Evolutionary conservation across 2,329 filamentous ascomycete species (phyloP).

Genomic region (Nigrograna mackinnonii): DNA sequence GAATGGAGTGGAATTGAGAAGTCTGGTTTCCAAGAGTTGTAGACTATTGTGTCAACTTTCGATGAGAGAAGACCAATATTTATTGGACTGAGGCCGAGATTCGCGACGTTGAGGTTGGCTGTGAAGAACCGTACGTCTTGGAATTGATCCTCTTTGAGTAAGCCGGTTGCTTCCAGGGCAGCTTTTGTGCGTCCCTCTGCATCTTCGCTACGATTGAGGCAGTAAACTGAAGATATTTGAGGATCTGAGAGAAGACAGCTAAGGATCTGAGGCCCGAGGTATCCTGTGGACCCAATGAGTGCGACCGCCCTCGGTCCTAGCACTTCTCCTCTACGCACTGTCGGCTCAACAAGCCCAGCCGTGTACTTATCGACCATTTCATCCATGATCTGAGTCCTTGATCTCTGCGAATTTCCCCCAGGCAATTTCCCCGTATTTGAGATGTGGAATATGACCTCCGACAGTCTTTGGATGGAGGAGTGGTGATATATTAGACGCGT

Average conservation of each 20-base stretch:
- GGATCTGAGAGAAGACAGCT: conserved; percentile 7
- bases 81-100: conserved; percentile 41
- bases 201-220: conserved; percentile 16
- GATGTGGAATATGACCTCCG: conserved; percentile 8
- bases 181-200: conserved; percentile 7
- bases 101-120: conserved; percentile 1
- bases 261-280: conserved; percentile 14
- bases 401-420: neutral
- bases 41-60: conserved; percentile 49
- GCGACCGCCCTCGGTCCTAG: conserved; percentile 1
- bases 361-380: conserved; percentile 8
- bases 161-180: neutral
- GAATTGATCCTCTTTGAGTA: neutral
- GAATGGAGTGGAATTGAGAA: conserved; percentile 42
- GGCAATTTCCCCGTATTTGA: conserved; percentile 7
- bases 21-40: conserved; percentile 58
- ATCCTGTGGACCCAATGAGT: conserved; percentile 17
- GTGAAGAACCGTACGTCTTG: conserved; percentile 5
- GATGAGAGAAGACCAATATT: conserved; percentile 9
- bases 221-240: conserved; percentile 10
- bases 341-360: neutral
- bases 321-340: neutral
- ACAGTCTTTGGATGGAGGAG: conserved; percentile 3
- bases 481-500: conserved; percentile 5
- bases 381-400: conserved; percentile 3